phyloP scores from a whole-genome alignment of 75 land plant species.

The Selaginella moellendorffii region DNA sequence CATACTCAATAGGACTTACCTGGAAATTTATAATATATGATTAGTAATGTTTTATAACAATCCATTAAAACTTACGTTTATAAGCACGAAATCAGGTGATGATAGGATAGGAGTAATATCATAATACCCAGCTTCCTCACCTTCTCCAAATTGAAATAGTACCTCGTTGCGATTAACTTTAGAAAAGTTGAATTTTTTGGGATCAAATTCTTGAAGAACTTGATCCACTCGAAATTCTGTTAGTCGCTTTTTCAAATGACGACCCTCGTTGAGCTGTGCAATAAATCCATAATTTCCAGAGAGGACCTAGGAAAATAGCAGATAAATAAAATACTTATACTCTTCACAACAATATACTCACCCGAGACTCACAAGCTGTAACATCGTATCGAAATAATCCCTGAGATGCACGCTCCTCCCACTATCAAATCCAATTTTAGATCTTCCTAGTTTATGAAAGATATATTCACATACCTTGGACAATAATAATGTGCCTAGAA shows the following conservation, averaged over 20 bases:
- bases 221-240: background rate
- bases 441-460: background rate
- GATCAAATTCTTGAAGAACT: background rate
- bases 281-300: background rate
- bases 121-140: background rate
- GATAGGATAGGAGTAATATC: background rate
- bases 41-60: no score
- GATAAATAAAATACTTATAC: background rate
- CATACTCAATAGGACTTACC: constrained; percentile 1
- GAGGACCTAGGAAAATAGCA: background rate
- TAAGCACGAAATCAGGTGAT: background rate
- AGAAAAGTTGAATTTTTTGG: background rate
- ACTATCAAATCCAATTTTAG: background rate
- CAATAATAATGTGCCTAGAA: background rate
- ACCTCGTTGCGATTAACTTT: background rate
- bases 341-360: background rate
- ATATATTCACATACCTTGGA: background rate
- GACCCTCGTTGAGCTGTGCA: background rate
- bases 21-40: background rate
- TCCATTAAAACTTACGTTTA: background rate
- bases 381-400: background rate
- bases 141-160: background rate
- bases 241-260: background rate
- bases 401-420: background rate
- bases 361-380: background rate